These are phyloP conservation scores for Diaporthe humulicola DNA, from an alignment of 2,329 filamentous ascomycete species.

Conservation along the genomic window DNA sequence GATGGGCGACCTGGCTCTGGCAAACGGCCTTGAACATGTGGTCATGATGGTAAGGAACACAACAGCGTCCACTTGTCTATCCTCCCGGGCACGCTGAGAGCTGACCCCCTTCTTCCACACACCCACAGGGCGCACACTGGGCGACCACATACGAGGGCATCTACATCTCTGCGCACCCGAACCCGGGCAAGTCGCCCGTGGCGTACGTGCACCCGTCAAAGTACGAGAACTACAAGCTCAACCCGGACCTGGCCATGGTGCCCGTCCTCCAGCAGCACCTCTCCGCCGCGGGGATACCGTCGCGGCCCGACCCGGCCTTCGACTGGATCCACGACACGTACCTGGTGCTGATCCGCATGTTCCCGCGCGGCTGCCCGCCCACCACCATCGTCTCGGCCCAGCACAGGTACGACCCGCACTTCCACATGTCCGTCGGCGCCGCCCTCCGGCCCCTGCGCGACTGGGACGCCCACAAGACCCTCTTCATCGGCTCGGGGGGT, in stretches of 20 bases:
- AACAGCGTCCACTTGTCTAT: no score
- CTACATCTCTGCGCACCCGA: constrained; percentile 72
- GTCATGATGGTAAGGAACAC: constrained; percentile 70
- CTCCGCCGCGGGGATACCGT: constrained; percentile 65
- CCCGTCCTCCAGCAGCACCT: constrained; percentile 65
- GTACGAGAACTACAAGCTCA: constrained; percentile 72
- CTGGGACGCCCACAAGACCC: constrained; percentile 58
- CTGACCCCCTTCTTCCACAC: constrained; percentile 9
- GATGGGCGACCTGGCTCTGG: constrained; percentile 73
- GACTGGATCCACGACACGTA: constrained; percentile 83
- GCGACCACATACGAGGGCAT: constrained; percentile 68
- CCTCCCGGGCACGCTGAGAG: background rate
- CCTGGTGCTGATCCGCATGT: constrained; percentile 78
- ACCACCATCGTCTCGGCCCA: constrained; percentile 67
- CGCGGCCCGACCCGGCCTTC: constrained; percentile 65
- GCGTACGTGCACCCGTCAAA: constrained; percentile 76
- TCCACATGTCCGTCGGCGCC: constrained; percentile 66
- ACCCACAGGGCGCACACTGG: constrained; percentile 73
- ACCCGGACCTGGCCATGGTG: constrained; percentile 68
- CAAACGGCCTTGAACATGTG: constrained; percentile 70
- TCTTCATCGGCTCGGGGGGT: constrained; percentile 72
- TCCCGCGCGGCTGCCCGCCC: constrained; percentile 73
- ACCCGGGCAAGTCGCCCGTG: constrained; percentile 72
- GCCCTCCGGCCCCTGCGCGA: constrained; percentile 67
- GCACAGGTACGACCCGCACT: constrained; percentile 55